Conservation (phyloP, 139 green algal species). For the Chlorella sp. region DNA sequence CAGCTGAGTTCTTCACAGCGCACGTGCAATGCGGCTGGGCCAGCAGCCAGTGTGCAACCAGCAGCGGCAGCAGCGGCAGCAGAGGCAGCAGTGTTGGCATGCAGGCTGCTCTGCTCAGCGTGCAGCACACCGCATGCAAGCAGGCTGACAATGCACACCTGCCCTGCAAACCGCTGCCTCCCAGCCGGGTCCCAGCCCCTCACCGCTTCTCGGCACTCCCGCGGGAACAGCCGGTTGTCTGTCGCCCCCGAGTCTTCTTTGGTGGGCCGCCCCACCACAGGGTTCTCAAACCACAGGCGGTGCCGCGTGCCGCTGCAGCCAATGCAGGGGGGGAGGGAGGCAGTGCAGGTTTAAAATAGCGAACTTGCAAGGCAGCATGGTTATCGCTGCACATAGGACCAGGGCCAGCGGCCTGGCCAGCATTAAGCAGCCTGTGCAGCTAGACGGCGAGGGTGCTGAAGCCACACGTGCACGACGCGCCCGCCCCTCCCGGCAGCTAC, state of each 20-base stretch:
- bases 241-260: constrained; percentile 57
- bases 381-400: neutral
- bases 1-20: constrained; percentile 14
- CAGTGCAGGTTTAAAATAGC: constrained; percentile 51
- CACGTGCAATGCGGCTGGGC: neutral
- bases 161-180: neutral
- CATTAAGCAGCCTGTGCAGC: too few species aligned
- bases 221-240: constrained; percentile 72
- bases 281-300: constrained; percentile 78
- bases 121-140: too few species aligned
- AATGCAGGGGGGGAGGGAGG: constrained; percentile 42
- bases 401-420: neutral
- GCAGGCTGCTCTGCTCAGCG: too few species aligned
- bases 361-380: too few species aligned
- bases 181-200: neutral
- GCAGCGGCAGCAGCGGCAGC: neutral
- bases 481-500: too few species aligned
- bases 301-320: constrained; percentile 52
- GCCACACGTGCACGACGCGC: too few species aligned
- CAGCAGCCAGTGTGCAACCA: neutral
- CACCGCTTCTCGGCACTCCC: constrained; percentile 87
- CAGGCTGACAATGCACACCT: too few species aligned
- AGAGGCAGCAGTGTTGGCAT: neutral
- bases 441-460: too few species aligned
- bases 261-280: constrained; percentile 57